Evolutionary conservation across 805 yeast genomes (phyloP), one percentile per base, ranked within the genome.

Genomic region (Wickerhamomyces silvicola): DNA sequence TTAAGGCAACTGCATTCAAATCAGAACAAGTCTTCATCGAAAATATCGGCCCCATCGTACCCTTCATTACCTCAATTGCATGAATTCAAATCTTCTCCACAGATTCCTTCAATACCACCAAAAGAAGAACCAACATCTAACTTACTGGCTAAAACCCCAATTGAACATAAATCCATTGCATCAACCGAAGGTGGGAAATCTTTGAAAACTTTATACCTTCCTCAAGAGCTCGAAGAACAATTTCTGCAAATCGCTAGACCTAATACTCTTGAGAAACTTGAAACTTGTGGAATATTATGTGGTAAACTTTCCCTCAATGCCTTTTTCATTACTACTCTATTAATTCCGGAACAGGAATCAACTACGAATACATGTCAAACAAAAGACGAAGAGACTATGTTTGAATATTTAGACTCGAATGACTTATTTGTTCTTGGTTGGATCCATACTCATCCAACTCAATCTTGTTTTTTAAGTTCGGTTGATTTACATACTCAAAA

Each of bases 371-470:
- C 83, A 6, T 78, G 84, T 52, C 59, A 63, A 28, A 78, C 83
- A 10, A 66, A 65, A 17, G 66, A 76, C 46, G 85, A 78, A 46
- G 82, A 76, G 41, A 54, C 59, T 5, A 49, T 78, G 37, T 76
- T 77, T 44, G 72, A 69, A 26, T 71, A 60, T 41, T 66, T 76
- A 26, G 83, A 77, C 46, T 42, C 55, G 20, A 59, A 70, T 32
- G 79, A 72, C 38, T 53, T 78, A 27, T 75, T 78, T 44, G 70
- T 78, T n/a, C 58, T 78, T 3, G 85, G 85, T 4, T 78, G 85
- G 85, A 78, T 78, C 32, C 85, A 78, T 50, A 78, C 84, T 8
- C 85, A 78, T 48, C 85, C 85, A 6, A 72, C 83, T 9, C 85
- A 78, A 48, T 61, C 81, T n/a, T 78, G 85, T 41, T 78, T 78